Evolutionary conservation across 2,329 filamentous ascomycete genomes (phyloP).

Genomic region (Cladosporium sp.): DNA sequence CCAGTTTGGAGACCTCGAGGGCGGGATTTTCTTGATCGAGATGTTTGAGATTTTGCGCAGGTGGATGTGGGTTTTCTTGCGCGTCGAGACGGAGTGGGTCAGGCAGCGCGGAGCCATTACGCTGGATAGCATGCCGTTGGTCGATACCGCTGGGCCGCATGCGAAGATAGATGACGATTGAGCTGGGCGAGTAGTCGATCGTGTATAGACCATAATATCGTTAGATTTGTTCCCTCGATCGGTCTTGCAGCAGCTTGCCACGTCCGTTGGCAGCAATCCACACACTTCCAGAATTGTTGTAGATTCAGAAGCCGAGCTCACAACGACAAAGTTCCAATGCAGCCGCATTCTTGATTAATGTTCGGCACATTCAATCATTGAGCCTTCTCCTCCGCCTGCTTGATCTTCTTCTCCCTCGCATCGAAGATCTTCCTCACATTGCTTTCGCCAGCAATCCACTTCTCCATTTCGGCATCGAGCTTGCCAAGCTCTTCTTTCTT

Average conservation of each 20-base stretch:
- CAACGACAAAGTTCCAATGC: too few species aligned
- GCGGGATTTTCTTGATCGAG: constrained; percentile 83
- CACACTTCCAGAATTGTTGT: too few species aligned
- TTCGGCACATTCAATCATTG: background rate
- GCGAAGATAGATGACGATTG: constrained; percentile 16
- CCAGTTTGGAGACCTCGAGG: constrained; percentile 81
- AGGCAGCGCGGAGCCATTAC: constrained; percentile 9
- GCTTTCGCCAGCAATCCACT: constrained; percentile 28
- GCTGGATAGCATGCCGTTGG: constrained; percentile 11
- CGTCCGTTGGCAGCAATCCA: too few species aligned
- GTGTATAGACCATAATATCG: background rate
- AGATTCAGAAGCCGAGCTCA: background rate
- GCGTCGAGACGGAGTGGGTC: constrained; percentile 85
- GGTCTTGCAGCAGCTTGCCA: too few species aligned
- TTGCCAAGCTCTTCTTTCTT: constrained; percentile 89
- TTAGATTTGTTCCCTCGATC: background rate
- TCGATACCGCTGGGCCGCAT: constrained; percentile 9
- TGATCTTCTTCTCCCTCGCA: constrained; percentile 22
- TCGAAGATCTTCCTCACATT: constrained; percentile 27
- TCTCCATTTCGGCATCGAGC: constrained; percentile 82
- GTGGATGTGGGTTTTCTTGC: constrained; percentile 97
- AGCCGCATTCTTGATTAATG: constrained; percentile 7
- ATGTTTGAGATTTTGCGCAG: constrained; percentile 79
- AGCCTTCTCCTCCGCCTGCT: constrained; percentile 12
- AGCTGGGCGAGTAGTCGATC: background rate